Evolutionary conservation across 352 stramenopile species (phyloP), one percentile per base, ranked within the genome.

Genomic region (Pythium phragmiticola): DNA sequence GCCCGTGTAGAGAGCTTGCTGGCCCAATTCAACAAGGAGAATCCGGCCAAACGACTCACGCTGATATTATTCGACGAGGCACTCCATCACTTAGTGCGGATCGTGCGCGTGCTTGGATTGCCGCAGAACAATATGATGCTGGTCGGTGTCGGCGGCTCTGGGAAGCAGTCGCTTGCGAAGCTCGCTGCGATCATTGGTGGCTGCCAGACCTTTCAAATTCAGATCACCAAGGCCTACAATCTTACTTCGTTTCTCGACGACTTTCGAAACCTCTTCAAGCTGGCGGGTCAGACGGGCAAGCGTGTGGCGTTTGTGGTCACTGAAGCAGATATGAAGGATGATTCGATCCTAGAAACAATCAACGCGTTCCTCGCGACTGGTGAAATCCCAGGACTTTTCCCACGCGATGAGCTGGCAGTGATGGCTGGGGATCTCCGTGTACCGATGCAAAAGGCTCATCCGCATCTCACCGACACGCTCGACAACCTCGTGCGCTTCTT

Each of bases 41-140:
- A 92, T 41, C 82, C 83, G 19, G 70, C 69, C 1, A 77, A 76
- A 21, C 65, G 81, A 21, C 86, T 96, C 17, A 72, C 87, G 34
- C 71, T 97, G 17, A 90, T 98, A 34, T 69, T 98, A 1, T 98
- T 98, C 51, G 90, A 97, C 53, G 90, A 97, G 66, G 91, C 91
- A 8, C 73, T 98, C 3, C 66, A 72, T 21, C 91, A 98, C 57
- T 75, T 97, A 7, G 77, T 95, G 7, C 74, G 90, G n/a, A 80
- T 98, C 39, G 82, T 83, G 4, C 75, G 91, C 2, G 80, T 90
- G 39, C 69, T 98, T 19, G 82, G 82, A 3, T 87, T 95, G 63
- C 69, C 83, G 0, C 81, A 92, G 45, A 92, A 88, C 57, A 89
- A 94, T 60, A 93, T 96, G 75, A 89, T 98, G 78, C 84, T 98